These are phyloP conservation scores for Cucumis cinereus DNA, from an alignment of 306 rosid genomes.

Conservation along the genomic window DNA sequence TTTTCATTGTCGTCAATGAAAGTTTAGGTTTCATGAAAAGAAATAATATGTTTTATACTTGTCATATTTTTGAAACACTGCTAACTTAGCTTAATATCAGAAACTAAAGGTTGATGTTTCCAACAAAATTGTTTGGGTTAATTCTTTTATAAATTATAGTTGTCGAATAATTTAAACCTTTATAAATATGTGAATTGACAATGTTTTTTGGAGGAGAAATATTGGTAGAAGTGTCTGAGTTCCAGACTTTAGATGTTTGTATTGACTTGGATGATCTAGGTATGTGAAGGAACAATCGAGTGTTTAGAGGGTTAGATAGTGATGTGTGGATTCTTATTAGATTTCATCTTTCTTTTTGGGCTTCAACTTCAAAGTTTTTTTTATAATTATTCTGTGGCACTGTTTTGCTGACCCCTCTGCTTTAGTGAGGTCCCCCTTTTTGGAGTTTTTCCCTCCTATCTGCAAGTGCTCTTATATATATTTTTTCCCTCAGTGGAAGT, in stretches of 20 bases:
- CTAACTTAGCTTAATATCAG: background rate
- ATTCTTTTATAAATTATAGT: background rate
- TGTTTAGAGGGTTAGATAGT: too few relatives aligned
- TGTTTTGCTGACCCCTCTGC: too few relatives aligned
- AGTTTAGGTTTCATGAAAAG: background rate
- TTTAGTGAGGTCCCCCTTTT: too few relatives aligned
- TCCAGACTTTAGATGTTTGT: background rate
- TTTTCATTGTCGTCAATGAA: background rate
- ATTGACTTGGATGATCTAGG: background rate
- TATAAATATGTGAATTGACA: background rate
- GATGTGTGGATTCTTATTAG: too few relatives aligned
- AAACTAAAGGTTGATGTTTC: background rate
- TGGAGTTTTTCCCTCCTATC: too few relatives aligned
- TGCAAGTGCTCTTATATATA: too few relatives aligned
- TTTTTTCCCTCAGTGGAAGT: too few relatives aligned
- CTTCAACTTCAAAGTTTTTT: too few relatives aligned
- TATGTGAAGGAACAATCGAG: background rate
- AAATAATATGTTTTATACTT: background rate
- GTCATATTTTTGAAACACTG: background rate
- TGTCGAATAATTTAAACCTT: background rate
- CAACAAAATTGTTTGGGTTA: background rate
- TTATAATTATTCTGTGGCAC: too few relatives aligned
- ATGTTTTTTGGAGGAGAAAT: background rate
- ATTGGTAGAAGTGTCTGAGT: background rate
- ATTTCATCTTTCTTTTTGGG: too few relatives aligned